phyloP scores from a whole-genome alignment of 768 basidiomycete genomes.

The Tephrocybe sp. region DNA sequence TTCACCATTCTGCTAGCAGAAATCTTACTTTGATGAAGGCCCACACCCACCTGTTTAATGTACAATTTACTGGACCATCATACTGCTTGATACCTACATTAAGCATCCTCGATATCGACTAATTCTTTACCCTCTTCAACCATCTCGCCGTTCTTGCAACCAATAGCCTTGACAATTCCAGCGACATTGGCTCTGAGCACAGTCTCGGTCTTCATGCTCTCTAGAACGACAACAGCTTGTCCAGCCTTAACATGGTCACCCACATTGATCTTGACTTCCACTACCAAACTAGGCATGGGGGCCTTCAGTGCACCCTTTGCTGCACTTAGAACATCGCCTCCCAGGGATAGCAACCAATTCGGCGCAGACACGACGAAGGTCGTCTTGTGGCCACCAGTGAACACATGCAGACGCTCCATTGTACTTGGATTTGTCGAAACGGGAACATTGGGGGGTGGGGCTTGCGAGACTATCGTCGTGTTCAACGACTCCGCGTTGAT shows the following conservation, averaged over 20 bases:
- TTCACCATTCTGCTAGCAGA: not conserved
- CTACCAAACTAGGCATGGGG: conserved; percentile 93
- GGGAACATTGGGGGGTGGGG: conserved; percentile 50
- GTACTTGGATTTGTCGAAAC: conserved; percentile 54
- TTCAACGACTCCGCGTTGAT: conserved; percentile 48
- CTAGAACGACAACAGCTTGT: conserved; percentile 79
- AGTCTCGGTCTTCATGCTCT: conserved; percentile 99
- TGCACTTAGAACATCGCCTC: conserved; percentile 54
- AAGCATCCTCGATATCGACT: conserved; percentile 58
- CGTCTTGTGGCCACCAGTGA: conserved; percentile 61
- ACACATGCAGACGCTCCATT: conserved; percentile 78
- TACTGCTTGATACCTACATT: not conserved
- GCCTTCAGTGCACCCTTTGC: conserved; percentile 70
- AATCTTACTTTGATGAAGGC: not conserved
- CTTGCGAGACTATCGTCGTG: conserved; percentile 78
- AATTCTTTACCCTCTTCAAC: conserved; percentile 85
- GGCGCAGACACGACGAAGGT: conserved; percentile 70
- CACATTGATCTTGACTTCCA: conserved; percentile 77
- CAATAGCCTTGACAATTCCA: conserved; percentile 71
- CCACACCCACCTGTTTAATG: not conserved
- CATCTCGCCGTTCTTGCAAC: conserved; percentile 86
- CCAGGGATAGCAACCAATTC: conserved; percentile 66
- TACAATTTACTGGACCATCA: not conserved
- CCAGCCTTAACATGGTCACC: conserved; percentile 83
- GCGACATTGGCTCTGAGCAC: conserved; percentile 70